Percentiles rank a stretch among this genome's conserved stretches.
Conservation (phyloP, 1,139 yeast genomes). For the Nakaseomyces nivariensis region DNA sequence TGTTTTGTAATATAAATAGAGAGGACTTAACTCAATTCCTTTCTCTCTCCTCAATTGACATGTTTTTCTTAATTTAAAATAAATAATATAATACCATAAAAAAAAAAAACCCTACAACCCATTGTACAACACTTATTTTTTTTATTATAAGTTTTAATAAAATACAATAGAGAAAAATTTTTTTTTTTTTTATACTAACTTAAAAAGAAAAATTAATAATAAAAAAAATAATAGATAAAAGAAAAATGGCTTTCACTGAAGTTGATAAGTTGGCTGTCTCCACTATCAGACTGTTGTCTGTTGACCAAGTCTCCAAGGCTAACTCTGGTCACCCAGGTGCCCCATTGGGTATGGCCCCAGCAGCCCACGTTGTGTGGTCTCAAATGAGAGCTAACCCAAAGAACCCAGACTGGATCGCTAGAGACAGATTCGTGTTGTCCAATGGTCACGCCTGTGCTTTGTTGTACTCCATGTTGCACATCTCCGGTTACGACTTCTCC, state of each 20-base stretch:
- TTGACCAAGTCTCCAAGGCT: conserved; percentile 81
- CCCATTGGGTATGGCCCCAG: conserved; percentile 94
- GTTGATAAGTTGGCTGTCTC: conserved; percentile 70
- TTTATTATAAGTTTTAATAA: no score
- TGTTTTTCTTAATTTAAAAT: no score
- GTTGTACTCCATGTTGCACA: conserved; percentile 74
- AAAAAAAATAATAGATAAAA: no score
- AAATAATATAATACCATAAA: no score
- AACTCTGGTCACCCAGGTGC: conserved; percentile 99
- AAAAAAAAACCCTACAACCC: no score
- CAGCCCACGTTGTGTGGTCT: conserved; percentile 67
- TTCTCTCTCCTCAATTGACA: no score
- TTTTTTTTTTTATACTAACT: neutral
- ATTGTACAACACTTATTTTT: no score
- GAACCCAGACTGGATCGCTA: conserved; percentile 85
- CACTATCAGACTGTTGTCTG: conserved; percentile 86
- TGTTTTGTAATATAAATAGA: no score
- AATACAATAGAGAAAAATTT: neutral
- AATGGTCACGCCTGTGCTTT: conserved; percentile 97
- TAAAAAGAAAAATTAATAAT: neutral
- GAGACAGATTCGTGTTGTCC: conserved; percentile 91
- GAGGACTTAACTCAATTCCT: no score
- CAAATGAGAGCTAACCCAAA: conserved; percentile 82
- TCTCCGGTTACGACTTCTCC: conserved; percentile 73
- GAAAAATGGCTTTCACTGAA: conserved; percentile 30